phyloP scores from a whole-genome alignment of 2,329 filamentous ascomycete species.

The Nectriaceae sp. region DNA sequence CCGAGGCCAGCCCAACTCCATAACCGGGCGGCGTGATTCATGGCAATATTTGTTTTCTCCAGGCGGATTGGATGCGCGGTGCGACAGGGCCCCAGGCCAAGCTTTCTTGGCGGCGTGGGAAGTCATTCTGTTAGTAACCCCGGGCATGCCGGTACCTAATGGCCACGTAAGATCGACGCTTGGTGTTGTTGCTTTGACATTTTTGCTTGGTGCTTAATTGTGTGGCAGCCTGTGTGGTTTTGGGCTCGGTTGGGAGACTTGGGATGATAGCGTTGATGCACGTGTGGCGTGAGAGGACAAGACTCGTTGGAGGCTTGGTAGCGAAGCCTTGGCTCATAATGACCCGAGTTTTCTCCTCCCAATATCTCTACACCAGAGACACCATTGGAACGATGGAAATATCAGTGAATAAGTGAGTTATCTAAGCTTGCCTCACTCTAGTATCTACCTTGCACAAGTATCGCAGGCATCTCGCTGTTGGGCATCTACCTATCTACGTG shows the following conservation, averaged over 20 bases:
- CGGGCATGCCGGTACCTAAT: conserved; percentile 21
- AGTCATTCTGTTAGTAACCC: conserved; percentile 28
- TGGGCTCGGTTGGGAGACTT: too few species aligned
- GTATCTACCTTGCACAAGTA: too few species aligned
- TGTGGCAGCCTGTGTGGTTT: too few species aligned
- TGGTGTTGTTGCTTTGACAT: not conserved
- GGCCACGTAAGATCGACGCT: conserved; percentile 25
- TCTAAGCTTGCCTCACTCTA: too few species aligned
- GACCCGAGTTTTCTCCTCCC: too few species aligned
- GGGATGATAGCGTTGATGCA: not conserved
- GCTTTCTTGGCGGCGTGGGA: conserved; percentile 21
- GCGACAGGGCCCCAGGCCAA: conserved; percentile 11
- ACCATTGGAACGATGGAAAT: too few species aligned
- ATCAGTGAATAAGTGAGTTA: too few species aligned
- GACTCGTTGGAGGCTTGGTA: too few species aligned
- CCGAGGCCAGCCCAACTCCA: conserved; percentile 11
- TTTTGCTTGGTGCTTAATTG: not conserved
- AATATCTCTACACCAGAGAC: too few species aligned
- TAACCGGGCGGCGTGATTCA: not conserved
- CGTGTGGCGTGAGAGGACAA: not conserved
- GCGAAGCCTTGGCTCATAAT: too few species aligned
- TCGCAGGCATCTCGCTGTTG: too few species aligned
- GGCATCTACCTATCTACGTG: too few species aligned
- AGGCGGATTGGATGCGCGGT: not conserved
- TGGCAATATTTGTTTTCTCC: not conserved